Base-by-base conservation (phyloP, 2,329 filamentous ascomycete species). In the Trichophyton equinum region DNA sequence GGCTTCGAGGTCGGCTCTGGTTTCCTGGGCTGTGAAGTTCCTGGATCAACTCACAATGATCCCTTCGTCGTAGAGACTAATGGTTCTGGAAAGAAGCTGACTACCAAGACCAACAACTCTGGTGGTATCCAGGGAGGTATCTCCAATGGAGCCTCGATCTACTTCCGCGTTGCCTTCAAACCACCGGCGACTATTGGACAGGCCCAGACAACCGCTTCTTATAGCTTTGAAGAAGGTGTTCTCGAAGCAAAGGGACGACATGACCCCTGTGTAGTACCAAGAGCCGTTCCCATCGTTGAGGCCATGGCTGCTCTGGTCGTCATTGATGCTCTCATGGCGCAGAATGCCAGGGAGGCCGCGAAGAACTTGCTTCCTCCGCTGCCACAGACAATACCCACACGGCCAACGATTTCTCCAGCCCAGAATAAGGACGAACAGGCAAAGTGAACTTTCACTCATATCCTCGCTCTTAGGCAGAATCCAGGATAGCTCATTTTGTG, bases 81-180 rank as follows among this genome's bases (percentile, higher is more conserved):
- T 68, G 40, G 64, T 57, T 60, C 61, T 63, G 67, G 33, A 62
- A 83, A 87, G 18, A 81, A 79, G 64, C 81, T 96, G 59, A 86
- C 85, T 7, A 96, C 92, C 61, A 88, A 87, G 78, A 96, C 92
- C 27, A 97, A 97, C 79, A 91, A 96, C 79, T 92, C 87, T 1
- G 92, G 92, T 11, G 94, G 92, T 65, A 89, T 97, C 67, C 92
- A 97, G 77, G 94, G 92, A 49, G 92, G 92, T 59, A 97, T 97
- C 75, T 87, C 88, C 58, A 97, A 97, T 74, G 94, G 92, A 62
- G 89, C 89, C 42, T 87, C 86, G 62, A 90, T 97, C 77, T 97
- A 94, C 81, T 97, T 97, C 83, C 85, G 88, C 58, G 86, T 96
- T 4, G 91, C 84, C 15, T 97, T 97, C 84, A 97, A 97, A 81